Percentiles rank a stretch among this genome's conserved stretches.
Conservation (phyloP, 1,284 basidiomycete genomes). For the Microbotryum saponariae region DNA sequence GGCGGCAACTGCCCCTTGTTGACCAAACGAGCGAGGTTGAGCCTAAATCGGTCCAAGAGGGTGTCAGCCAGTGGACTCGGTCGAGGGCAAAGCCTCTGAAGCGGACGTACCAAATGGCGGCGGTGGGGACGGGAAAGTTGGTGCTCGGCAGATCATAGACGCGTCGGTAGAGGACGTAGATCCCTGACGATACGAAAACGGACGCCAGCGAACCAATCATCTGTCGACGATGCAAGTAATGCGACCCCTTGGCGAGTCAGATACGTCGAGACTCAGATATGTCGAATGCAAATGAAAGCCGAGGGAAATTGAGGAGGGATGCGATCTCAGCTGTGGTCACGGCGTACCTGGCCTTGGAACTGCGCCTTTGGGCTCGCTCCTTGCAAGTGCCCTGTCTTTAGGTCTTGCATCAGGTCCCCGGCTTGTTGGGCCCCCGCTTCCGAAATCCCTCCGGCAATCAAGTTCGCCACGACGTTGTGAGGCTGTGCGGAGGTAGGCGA, state of each 20-base stretch:
- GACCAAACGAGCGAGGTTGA: slow-evolving; percentile 80
- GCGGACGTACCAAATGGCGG: slow-evolving; percentile 53
- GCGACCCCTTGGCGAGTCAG: slow-evolving; percentile 40
- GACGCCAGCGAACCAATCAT: slow-evolving; percentile 78
- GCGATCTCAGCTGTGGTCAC: no score
- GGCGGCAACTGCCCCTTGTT: slow-evolving; percentile 70
- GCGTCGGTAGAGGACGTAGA: slow-evolving; percentile 76
- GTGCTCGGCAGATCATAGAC: slow-evolving; percentile 71
- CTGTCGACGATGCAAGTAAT: slow-evolving; percentile 70
- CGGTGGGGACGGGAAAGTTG: slow-evolving; percentile 86
- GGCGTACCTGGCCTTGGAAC: slow-evolving; percentile 41
- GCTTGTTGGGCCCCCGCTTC: slow-evolving; percentile 96
- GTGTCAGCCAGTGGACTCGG: neutral
- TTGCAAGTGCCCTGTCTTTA: slow-evolving; percentile 85
- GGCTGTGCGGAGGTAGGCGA: slow-evolving; percentile 53
- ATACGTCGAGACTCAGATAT: slow-evolving; percentile 36
- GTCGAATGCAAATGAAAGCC: neutral
- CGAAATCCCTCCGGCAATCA: slow-evolving; percentile 90
- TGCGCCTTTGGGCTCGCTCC: slow-evolving; percentile 44
- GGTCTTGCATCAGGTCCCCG: slow-evolving; percentile 95
- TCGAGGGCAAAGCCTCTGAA: neutral
- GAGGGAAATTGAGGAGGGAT: neutral
- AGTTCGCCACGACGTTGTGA: slow-evolving; percentile 68
- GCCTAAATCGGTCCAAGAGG: slow-evolving; percentile 52
- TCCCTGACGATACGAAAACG: slow-evolving; percentile 78